Conservation (phyloP, 2,329 filamentous ascomycete genomes). For the Dactylellina drechsleri region DNA sequence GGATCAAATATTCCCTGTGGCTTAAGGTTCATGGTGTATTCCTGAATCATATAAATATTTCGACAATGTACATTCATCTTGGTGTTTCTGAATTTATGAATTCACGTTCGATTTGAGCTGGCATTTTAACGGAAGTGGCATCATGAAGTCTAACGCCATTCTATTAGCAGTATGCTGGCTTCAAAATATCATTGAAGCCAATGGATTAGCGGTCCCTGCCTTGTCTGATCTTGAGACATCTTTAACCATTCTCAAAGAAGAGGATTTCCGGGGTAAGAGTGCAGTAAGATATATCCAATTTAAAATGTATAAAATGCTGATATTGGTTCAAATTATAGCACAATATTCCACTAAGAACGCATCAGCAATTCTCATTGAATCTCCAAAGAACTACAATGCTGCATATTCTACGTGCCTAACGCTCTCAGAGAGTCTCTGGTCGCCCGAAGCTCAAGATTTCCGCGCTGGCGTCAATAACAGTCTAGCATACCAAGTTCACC, state of each 20-base stretch:
- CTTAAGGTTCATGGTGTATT: no score
- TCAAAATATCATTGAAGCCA: neutral
- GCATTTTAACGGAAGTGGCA: neutral
- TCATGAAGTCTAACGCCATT: neutral
- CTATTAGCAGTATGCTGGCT: neutral
- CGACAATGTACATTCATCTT: no score
- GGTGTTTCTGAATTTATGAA: no score
- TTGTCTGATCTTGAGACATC: conserved; percentile 16
- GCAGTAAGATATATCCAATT: neutral
- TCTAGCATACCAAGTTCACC: conserved; percentile 60
- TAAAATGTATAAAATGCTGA: neutral
- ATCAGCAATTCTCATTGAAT: conserved; percentile 24
- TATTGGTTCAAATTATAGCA: conserved; percentile 3
- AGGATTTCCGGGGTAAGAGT: conserved; percentile 33
- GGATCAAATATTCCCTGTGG: no score
- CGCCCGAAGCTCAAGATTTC: conserved; percentile 20
- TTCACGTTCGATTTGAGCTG: no score
- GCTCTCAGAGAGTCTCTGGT: conserved; percentile 25
- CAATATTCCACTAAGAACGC: conserved; percentile 11
- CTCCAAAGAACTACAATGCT: neutral
- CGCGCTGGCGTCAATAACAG: conserved; percentile 59
- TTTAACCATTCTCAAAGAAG: conserved; percentile 38
- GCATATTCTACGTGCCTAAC: neutral
- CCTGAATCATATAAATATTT: no score
- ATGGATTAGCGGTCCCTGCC: neutral